These are phyloP conservation scores for Wickerhamomyces chaumierensis DNA, from an alignment of 805 yeast species.

Conservation along the genomic window DNA sequence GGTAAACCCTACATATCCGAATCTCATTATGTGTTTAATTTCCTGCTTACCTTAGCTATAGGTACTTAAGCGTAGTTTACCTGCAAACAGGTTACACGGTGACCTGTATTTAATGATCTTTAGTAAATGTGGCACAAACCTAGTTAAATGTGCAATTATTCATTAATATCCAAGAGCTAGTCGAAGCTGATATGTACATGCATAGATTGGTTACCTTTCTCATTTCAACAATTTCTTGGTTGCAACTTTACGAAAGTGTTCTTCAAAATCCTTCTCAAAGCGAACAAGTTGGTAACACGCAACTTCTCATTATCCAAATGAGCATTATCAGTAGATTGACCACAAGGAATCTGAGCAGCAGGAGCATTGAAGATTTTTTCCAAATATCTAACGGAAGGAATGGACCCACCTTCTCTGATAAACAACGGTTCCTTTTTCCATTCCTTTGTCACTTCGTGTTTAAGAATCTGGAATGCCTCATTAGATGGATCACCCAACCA, in stretches of 20 bases:
- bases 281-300: constrained; percentile 66
- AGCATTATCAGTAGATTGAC: constrained; percentile 90
- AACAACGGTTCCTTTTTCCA: constrained; percentile 81
- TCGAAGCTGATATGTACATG: not conserved
- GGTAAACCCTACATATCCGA: too few species aligned
- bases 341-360: constrained; percentile 94
- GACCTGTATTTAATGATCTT: too few species aligned
- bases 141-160: too few species aligned
- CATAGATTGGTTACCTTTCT: not conserved
- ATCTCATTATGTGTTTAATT: too few species aligned
- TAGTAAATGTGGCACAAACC: too few species aligned
- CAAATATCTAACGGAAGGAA: constrained; percentile 77
- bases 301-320: constrained; percentile 83
- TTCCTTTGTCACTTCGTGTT: constrained; percentile 46
- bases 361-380: constrained; percentile 78
- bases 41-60: too few species aligned
- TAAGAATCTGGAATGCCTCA: constrained; percentile 57
- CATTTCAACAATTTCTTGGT: constrained; percentile 4
- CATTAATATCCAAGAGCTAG: too few species aligned
- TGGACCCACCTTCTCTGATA: constrained; percentile 94
- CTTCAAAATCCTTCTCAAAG: constrained; percentile 50
- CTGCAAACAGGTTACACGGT: too few species aligned
- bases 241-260: constrained; percentile 15
- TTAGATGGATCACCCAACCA: constrained; percentile 88
- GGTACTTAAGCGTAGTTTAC: too few species aligned